Evolutionary conservation across 208 protist genomes (phyloP), one percentile per base, ranked within the genome.

Genomic region (Trypanosoma scelopori): DNA sequence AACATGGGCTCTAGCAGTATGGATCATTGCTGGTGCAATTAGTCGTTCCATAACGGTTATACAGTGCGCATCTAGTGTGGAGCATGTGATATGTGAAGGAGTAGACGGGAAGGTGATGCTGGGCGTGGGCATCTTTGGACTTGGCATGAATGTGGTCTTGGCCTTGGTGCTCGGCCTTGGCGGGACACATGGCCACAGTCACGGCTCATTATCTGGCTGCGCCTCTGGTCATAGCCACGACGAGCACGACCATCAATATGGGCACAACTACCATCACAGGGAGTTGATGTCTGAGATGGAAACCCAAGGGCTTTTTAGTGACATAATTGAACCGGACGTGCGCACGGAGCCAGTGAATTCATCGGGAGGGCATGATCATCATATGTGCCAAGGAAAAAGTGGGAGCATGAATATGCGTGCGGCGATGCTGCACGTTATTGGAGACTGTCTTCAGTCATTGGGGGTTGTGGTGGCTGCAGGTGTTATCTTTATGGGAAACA

Each of bases 391-490:
- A 15, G 6, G 28, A 16, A 15, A 58, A 18, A n/a, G 48, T 2
- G 43, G n/a, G 0, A 63, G 15, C 28, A 56, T 76, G 59, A 65
- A 52, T 65, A 56, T 88, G 15, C 76, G 76, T 12, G 65, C 79
- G 16, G 76, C 79, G n/a, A 72, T 81, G 55, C 62, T 85, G 25
- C 82, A 85, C 67, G 79, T 79, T 13, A 55, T 82, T 48, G 71
- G 79, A 27, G 82, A 85, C 46, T 85, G 75, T 65, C 49, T 86
- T 12, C 82, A 85, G 66, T 53, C 61, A 41, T 49, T 80, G 37
- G 81, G 79, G 37, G 78, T 85, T n/a, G 76, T 87, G 23, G 23
- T 84, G 25, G 78, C 81, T 25, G 71, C 60, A 50, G 41, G 7
- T 20, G 23, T 85, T 41, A 86, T 87, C 43, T 87, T 67, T 71